Base-by-base conservation (phyloP, 2,329 filamentous ascomycete species). In the Colletotrichum brevisporum region DNA sequence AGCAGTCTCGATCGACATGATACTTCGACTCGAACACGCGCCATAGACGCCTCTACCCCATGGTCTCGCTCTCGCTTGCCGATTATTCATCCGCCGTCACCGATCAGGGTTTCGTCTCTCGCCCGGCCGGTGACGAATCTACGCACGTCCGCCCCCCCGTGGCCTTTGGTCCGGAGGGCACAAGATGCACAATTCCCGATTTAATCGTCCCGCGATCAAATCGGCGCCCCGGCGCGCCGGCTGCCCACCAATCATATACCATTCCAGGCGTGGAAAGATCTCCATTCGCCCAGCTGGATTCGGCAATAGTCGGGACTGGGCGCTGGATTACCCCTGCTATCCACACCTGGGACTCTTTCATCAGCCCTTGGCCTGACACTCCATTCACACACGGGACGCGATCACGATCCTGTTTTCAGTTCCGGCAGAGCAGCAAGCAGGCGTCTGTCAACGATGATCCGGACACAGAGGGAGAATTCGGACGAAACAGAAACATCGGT, bases 211-310 rank as follows among this genome's bases (percentile, higher is more conserved):
- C 41, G 41, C 54, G 51, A 65, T 64, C 61, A 60, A 65, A 65
- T 55, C 31, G 21, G 54, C 31, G 61, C 31, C 54, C 54, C 24
- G 52, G 54, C 47, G 54, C 47, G n/a, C 54, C 39, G 26, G 13
- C 27, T 50, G 24, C 21, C 54, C 26, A 24, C 61, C 66, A 69
- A 69, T 69, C 66, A 69, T n/a, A 31, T 27, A n/a, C 41, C 41
- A 59, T 60, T 50, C 54, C 66, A 55, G 8, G 45, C 66, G 48
- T 65, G 62, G 66, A 65, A 59, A 65, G 55, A 60, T 26, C 61
- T 69, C 66, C 66, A 60, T 69, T 69, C 50, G 61, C 54, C 66
- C 66, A 69, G 66, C 66, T 65, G 66, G 31, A 69, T 69, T 65
- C 66, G 66, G 66, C 61, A 65, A 69, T 59, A 69, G 61, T 65